A percentile compares a stretch with the other conserved stretches of the same genome.
phyloP scores from a whole-genome alignment of 1,139 yeast genomes.

The Taiozyma sp. region DNA sequence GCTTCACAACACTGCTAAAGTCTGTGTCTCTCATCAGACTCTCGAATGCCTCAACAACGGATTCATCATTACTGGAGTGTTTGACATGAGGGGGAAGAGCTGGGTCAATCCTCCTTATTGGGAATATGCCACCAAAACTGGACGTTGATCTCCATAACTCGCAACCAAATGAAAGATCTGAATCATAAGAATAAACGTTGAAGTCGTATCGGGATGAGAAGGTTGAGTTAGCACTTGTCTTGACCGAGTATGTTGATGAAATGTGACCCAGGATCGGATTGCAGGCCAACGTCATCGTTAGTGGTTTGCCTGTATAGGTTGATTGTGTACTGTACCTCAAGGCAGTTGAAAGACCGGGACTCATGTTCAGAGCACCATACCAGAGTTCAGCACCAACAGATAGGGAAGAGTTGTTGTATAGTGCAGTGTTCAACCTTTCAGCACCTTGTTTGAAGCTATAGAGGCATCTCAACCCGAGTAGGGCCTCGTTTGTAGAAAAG shows the following conservation, averaged over 20 bases:
- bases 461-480: constrained; percentile 78
- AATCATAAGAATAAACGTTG: constrained; percentile 85
- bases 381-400: constrained; percentile 86
- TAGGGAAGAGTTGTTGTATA: constrained; percentile 39
- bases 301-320: constrained; percentile 81
- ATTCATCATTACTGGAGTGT: constrained; percentile 29
- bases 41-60: constrained; percentile 51
- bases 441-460: constrained; percentile 58
- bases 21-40: constrained; percentile 47
- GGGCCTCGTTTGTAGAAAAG: constrained; percentile 83
- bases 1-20: constrained; percentile 69
- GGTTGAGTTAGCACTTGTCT: constrained; percentile 71
- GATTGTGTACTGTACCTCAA: constrained; percentile 83
- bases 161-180: constrained; percentile 82
- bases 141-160: constrained; percentile 58
- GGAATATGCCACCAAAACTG: constrained; percentile 8
- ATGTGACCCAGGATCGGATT: constrained; percentile 92
- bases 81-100: constrained; percentile 27
- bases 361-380: constrained; percentile 81
- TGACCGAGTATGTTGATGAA: constrained; percentile 83
- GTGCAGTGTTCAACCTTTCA: constrained; percentile 30
- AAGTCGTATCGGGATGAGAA: constrained; percentile 86
- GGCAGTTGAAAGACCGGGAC: constrained; percentile 84
- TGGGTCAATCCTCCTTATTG: constrained; percentile 26
- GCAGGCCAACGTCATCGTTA: constrained; percentile 80